Conservation (phyloP, 1,284 basidiomycete species). For the Golubevia pallescens region DNA sequence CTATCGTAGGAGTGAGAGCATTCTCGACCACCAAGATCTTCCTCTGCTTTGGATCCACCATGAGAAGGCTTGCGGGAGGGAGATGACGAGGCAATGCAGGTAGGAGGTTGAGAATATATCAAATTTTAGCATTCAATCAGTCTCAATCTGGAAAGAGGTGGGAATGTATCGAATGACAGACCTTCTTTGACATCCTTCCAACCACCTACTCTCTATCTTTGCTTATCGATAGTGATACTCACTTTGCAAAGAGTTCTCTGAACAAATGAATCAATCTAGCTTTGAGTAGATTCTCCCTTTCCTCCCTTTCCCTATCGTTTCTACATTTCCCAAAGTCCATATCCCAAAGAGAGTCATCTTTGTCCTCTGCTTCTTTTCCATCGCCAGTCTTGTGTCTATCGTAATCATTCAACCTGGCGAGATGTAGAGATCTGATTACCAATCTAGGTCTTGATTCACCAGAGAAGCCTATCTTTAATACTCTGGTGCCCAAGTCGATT, state of each 20-base stretch:
- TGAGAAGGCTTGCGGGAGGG: slow-evolving; percentile 86
- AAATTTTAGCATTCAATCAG: too few species aligned
- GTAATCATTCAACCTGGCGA: slow-evolving; percentile 26
- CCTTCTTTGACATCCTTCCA: too few species aligned
- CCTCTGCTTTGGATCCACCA: slow-evolving; percentile 89
- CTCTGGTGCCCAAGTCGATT: slow-evolving; percentile 46
- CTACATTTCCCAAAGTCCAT: slow-evolving; percentile 30
- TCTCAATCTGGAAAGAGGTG: too few species aligned
- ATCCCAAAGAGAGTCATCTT: slow-evolving; percentile 40
- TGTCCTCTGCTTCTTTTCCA: slow-evolving; percentile 5
- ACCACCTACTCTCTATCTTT: too few species aligned
- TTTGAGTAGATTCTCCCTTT: slow-evolving; percentile 26
- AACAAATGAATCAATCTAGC: slow-evolving; percentile 38
- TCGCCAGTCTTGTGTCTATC: slow-evolving; percentile 20
- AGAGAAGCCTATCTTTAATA: slow-evolving; percentile 48
- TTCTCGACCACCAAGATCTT: slow-evolving; percentile 92
- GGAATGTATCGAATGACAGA: too few species aligned
- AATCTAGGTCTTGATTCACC: slow-evolving; percentile 49
- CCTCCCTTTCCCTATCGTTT: slow-evolving; percentile 25
- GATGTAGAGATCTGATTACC: neutral
- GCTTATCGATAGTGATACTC: too few species aligned
- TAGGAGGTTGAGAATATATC: too few species aligned
- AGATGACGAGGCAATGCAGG: too few species aligned
- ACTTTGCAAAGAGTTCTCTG: slow-evolving; percentile 35
- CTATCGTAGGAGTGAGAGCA: slow-evolving; percentile 80